Percentiles rank a stretch among this genome's conserved stretches.
These are phyloP conservation scores for Xylaria cubensis DNA, from an alignment of 495 filamentous ascomycete genomes.

Conservation along the genomic window DNA sequence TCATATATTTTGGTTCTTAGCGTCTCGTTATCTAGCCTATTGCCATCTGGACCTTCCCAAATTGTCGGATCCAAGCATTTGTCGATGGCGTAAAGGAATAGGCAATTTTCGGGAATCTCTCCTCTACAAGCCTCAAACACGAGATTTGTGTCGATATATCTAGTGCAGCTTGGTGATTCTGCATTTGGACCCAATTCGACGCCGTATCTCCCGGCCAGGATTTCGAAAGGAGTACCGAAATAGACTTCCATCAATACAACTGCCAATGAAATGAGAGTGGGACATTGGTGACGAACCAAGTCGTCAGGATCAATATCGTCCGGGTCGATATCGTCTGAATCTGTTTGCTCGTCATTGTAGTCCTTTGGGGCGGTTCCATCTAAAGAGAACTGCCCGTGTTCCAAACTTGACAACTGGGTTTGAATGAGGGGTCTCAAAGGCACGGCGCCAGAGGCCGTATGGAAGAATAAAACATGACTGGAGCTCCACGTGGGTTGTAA, in stretches of 20 bases:
- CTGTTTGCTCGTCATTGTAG: background rate
- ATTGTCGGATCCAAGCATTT: background rate
- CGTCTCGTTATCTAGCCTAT: background rate
- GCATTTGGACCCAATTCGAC: background rate
- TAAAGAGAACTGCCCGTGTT: background rate
- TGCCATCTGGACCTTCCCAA: background rate
- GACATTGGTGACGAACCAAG: slow-evolving; percentile 12
- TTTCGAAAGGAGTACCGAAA: slow-evolving; percentile 12
- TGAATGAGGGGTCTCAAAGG: slow-evolving; percentile 11
- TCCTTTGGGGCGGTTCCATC: background rate
- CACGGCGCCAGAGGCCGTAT: background rate
- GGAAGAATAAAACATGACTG: slow-evolving; percentile 11
- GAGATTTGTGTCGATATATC: background rate
- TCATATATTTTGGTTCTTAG: slow-evolving; percentile 1
- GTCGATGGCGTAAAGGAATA: background rate
- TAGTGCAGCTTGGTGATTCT: background rate
- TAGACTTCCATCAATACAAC: slow-evolving; percentile 16
- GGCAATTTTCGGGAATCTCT: background rate
- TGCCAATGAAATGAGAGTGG: slow-evolving; percentile 15
- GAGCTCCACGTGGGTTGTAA: slow-evolving; percentile 17
- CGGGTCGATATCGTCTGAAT: background rate
- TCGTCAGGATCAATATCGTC: slow-evolving; percentile 4
- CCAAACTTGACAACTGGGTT: background rate
- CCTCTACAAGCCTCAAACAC: background rate
- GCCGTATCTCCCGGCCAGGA: background rate